phyloP scores from a whole-genome alignment of 768 basidiomycete species.

The Suillus decipiens region DNA sequence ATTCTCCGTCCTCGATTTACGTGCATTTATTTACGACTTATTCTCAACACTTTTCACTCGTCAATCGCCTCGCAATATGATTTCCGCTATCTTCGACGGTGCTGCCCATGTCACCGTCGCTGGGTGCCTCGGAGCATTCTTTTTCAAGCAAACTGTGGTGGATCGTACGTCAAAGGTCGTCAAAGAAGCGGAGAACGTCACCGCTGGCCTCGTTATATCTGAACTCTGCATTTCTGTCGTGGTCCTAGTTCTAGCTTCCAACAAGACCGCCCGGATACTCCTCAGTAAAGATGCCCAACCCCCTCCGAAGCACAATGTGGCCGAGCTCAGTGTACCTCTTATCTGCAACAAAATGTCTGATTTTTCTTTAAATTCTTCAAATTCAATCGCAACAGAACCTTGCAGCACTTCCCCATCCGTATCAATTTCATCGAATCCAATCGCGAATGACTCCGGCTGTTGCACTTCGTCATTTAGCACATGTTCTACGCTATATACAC shows the following conservation, averaged over 20 bases:
- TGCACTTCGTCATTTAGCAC: background rate
- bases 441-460: background rate
- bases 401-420: too few species aligned
- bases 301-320: background rate
- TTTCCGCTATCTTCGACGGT: background rate
- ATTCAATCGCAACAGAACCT: background rate
- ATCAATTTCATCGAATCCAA: background rate
- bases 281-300: background rate
- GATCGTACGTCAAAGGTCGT: background rate
- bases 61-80: background rate
- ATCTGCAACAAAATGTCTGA: background rate
- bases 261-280: background rate
- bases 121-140: background rate
- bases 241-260: background rate
- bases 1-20: background rate
- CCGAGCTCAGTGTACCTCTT: background rate
- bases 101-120: background rate
- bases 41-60: background rate
- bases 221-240: background rate
- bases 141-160: background rate
- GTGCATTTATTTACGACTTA: background rate
- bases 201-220: background rate
- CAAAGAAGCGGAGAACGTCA: background rate
- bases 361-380: background rate
- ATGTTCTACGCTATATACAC: background rate